A percentile compares a stretch with the other conserved stretches of the same genome.
Evolutionary conservation across 2,329 filamentous ascomycete species (phyloP).

Genomic region (Pseudogymnoascus sp.): DNA sequence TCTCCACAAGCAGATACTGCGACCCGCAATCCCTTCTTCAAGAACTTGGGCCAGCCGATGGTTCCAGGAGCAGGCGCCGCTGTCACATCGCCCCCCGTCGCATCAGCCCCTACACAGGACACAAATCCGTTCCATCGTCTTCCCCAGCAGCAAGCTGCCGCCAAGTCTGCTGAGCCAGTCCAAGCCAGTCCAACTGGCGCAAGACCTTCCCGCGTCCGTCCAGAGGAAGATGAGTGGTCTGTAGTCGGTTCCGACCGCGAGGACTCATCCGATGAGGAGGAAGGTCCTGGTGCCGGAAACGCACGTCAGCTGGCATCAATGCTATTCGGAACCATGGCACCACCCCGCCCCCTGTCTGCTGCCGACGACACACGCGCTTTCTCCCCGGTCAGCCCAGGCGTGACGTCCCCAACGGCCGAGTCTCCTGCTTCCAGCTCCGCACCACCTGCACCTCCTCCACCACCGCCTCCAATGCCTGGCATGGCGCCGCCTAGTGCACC

Average conservation of each 20-base stretch:
- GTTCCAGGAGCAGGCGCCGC: slow-evolving; percentile 32
- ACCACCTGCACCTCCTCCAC: slow-evolving; percentile 37
- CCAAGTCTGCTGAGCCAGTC: slow-evolving; percentile 37
- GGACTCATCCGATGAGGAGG: slow-evolving; percentile 65
- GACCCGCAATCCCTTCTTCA: slow-evolving; percentile 92
- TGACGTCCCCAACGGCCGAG: slow-evolving; percentile 36
- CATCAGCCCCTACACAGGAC: slow-evolving; percentile 41
- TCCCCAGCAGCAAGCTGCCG: slow-evolving; percentile 51
- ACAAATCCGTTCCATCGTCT: slow-evolving; percentile 95
- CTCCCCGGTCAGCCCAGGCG: slow-evolving; percentile 36
- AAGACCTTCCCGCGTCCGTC: slow-evolving; percentile 46
- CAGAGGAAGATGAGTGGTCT: slow-evolving; percentile 73
- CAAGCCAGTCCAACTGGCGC: slow-evolving; percentile 35
- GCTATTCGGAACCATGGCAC: slow-evolving; percentile 93
- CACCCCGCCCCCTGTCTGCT: slow-evolving; percentile 77
- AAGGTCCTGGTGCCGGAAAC: slow-evolving; percentile 67
- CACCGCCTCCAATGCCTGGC: slow-evolving; percentile 39
- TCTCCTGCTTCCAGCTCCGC: slow-evolving; percentile 31
- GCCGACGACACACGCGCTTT: slow-evolving; percentile 57
- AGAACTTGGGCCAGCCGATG: slow-evolving; percentile 65
- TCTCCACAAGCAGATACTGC: slow-evolving; percentile 57
- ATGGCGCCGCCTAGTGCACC: slow-evolving; percentile 28
- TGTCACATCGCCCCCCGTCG: slow-evolving; percentile 33
- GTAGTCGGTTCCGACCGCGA: slow-evolving; percentile 67
- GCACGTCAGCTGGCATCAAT: slow-evolving; percentile 91